Conservation (phyloP, 768 basidiomycete genomes). For the Leccinum variicolor region DNA sequence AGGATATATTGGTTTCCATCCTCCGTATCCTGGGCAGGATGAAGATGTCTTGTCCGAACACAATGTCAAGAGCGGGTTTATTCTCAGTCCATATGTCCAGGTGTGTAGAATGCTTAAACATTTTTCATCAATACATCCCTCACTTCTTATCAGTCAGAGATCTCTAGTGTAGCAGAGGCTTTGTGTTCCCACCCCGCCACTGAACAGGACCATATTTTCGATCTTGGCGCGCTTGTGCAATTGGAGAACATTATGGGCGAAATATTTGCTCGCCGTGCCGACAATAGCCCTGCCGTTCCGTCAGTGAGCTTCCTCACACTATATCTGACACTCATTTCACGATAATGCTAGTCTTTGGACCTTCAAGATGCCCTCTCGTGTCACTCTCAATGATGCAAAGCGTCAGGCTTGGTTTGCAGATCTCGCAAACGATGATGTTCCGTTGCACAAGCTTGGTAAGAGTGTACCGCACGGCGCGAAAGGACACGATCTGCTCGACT, state of each 20-base stretch:
- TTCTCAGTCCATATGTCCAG: slow-evolving; percentile 49
- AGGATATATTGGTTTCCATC: slow-evolving; percentile 79
- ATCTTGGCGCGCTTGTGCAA: slow-evolving; percentile 50
- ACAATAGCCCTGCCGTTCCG: slow-evolving; percentile 59
- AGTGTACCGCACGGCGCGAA: slow-evolving; percentile 85
- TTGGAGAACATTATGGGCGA: slow-evolving; percentile 77
- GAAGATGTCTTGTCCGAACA: slow-evolving; percentile 67
- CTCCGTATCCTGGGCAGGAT: slow-evolving; percentile 69
- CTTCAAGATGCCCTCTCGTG: slow-evolving; percentile 79
- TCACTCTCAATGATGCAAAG: slow-evolving; percentile 76
- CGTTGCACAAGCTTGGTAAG: slow-evolving; percentile 77
- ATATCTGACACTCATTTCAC: neutral
- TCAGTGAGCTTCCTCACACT: slow-evolving; percentile 34
- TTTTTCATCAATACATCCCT: neutral
- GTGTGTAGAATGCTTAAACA: slow-evolving; percentile 39
- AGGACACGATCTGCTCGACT: slow-evolving; percentile 78
- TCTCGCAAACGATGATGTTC: slow-evolving; percentile 76
- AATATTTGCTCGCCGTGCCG: slow-evolving; percentile 62
- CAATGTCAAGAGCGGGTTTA: slow-evolving; percentile 66
- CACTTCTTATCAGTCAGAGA: slow-evolving; percentile 21
- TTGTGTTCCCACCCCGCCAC: slow-evolving; percentile 11
- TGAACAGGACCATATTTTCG: slow-evolving; percentile 45
- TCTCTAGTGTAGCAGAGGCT: slow-evolving; percentile 10
- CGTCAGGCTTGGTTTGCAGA: slow-evolving; percentile 82
- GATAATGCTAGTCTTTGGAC: slow-evolving; percentile 43